Evolutionary conservation across 208 protist species (phyloP).

Genomic region (Vickermania spadyakhi): DNA sequence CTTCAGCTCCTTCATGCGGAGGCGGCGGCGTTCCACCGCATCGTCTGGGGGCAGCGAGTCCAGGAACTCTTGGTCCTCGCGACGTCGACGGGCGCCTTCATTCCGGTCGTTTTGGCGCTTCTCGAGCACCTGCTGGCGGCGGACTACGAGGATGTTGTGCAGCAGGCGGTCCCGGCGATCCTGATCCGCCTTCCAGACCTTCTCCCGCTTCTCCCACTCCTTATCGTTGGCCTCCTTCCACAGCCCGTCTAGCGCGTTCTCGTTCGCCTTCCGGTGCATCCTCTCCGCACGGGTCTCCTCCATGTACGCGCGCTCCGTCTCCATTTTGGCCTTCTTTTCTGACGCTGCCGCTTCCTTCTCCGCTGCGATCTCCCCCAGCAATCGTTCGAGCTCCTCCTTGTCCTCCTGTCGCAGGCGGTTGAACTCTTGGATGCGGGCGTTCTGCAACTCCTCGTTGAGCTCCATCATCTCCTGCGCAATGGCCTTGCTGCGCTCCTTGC

Average conservation of each 20-base stretch:
- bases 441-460: constrained; percentile 58
- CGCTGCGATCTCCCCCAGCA: constrained; percentile 39
- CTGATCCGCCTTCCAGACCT: constrained; percentile 54
- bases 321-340: constrained; percentile 24
- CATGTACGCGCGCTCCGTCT: constrained; percentile 25
- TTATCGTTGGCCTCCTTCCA: constrained; percentile 76
- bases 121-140: constrained; percentile 73
- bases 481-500: constrained; percentile 17
- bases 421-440: constrained; percentile 64
- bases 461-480: constrained; percentile 60
- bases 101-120: constrained; percentile 36
- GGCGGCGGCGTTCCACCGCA: constrained; percentile 27
- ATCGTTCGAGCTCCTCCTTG: constrained; percentile 41
- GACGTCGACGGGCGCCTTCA: constrained; percentile 18
- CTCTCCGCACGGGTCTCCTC: constrained; percentile 41
- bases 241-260: constrained; percentile 44
- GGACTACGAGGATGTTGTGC: constrained; percentile 59
- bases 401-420: constrained; percentile 60
- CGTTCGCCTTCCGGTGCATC: constrained; percentile 38
- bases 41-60: constrained; percentile 21
- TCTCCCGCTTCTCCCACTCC: constrained; percentile 77
- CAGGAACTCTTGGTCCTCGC: constrained; percentile 46
- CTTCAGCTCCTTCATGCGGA: constrained; percentile 27
- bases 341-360: constrained; percentile 30
- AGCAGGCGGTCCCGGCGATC: constrained; percentile 45